Base-by-base conservation (phyloP, 768 basidiomycete genomes). In the Tremella mesenterica region DNA sequence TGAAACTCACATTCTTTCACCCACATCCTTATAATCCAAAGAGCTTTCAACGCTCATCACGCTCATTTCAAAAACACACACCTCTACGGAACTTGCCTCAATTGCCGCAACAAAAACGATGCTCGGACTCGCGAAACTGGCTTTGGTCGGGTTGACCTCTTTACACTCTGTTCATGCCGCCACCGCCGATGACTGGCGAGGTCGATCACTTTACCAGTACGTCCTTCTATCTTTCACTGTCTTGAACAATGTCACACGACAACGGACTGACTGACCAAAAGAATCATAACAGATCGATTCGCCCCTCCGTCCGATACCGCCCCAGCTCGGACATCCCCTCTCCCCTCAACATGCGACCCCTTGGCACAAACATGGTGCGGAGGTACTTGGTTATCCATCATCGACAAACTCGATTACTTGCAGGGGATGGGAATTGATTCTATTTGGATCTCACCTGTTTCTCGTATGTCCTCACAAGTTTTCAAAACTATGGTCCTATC, bases 351-450 rank as follows among this genome's bases (percentile, higher is more conserved):
- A 14, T 88, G 86, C 67, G 76, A 84, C 61, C 78, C 81, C 4
- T 75, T 70, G 25, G 67, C 77, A 20, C 84, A 81, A 65, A 84
- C 83, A 0, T 87, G 81, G 79, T 90, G 87, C 56, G 87, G 87
- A 16, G 86, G 87, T 3, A 88, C 83, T 23, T 90, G 86, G 86
- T 48, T 60, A 44, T 81, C 81, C 9, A 81, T 89, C 62, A 81
- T 79, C 53, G 78, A 83, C 56, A 85, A 86, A 67, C 76, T 90
- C 13, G 86, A 89, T 67, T 91, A 90, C 65, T 82, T 91, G 44
- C 84, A 89, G 61, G 72, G 81, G 57, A 85, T 84, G 53, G 87
- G 87, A 3, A 85, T 88, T 70, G 86, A 69, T 38, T 64, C 71
- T 3, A 57, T 72, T 30, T 72, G 71, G 71, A 72, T 72, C 30